Conservation (phyloP, 306 rosid species). For the Nissolia schottii region DNA sequence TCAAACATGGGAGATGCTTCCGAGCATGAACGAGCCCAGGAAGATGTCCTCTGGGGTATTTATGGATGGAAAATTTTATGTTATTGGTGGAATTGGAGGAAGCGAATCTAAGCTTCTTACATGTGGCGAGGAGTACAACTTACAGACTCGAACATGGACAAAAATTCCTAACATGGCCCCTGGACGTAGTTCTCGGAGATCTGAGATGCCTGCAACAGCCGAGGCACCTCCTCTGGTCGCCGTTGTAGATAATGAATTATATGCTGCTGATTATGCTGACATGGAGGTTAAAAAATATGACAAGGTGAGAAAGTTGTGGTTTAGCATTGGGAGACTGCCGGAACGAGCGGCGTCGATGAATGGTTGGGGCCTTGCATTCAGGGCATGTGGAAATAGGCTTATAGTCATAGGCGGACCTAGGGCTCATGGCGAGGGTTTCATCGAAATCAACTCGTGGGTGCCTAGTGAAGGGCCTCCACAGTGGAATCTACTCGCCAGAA, state of each 20-base stretch:
- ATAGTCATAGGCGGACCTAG: slow-evolving; percentile 83
- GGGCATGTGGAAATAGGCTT: slow-evolving; percentile 80
- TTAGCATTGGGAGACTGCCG: slow-evolving; percentile 66
- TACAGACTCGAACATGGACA: slow-evolving; percentile 57
- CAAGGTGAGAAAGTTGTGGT: slow-evolving; percentile 47
- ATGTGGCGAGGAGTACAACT: slow-evolving; percentile 77
- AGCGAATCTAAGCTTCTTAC: slow-evolving; percentile 54
- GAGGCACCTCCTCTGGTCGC: slow-evolving; percentile 94
- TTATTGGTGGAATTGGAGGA: slow-evolving; percentile 85
- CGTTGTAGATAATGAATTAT: slow-evolving; percentile 67
- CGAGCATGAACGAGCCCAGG: slow-evolving; percentile 67
- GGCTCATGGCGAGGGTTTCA: slow-evolving; percentile 58
- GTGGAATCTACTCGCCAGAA: slow-evolving; percentile 73
- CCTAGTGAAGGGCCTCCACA: slow-evolving; percentile 86
- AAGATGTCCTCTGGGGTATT: slow-evolving; percentile 90
- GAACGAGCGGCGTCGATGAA: slow-evolving; percentile 72
- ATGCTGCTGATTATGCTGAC: slow-evolving; percentile 81
- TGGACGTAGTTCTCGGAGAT: slow-evolving; percentile 43
- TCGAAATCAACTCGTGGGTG: slow-evolving; percentile 81
- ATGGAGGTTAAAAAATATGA: slow-evolving; percentile 78
- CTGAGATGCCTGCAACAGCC: slow-evolving; percentile 56
- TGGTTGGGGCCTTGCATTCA: slow-evolving; percentile 94
- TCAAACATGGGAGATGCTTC: slow-evolving; percentile 61
- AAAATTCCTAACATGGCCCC: slow-evolving; percentile 84
- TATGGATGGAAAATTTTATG: slow-evolving; percentile 72